Conservation (phyloP, 441 rosid species). For the Hura crepitans region DNA sequence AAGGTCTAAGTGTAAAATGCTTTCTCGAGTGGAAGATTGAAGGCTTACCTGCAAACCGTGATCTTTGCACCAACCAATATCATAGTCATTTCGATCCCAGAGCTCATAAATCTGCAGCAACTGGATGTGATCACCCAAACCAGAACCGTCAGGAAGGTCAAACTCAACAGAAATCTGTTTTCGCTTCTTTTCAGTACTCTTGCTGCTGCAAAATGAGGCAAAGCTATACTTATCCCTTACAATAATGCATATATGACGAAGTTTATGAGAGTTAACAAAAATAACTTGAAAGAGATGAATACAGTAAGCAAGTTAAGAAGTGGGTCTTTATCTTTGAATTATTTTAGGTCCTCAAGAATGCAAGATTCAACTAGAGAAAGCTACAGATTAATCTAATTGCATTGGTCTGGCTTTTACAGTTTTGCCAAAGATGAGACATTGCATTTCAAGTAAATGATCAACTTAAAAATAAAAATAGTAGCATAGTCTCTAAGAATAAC, state of each 20-base stretch:
- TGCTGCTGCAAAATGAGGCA: constrained; percentile 39
- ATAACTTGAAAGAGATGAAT: not conserved
- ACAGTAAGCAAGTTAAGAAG: not conserved
- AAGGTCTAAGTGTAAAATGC: not conserved
- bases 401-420: not conserved
- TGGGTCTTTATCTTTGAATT: not conserved
- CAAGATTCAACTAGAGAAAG: not conserved
- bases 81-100: constrained; percentile 68
- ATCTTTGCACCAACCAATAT: constrained; percentile 78
- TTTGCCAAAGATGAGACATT: constrained; percentile 3
- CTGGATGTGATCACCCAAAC: constrained; percentile 93
- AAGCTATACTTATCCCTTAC: not conserved
- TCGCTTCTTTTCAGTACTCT: constrained; percentile 68
- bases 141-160: constrained; percentile 90
- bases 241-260: not conserved
- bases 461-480: not conserved
- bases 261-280: not conserved
- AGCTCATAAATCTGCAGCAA: constrained; percentile 78
- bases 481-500: not conserved
- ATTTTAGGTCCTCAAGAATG: not conserved
- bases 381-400: not conserved
- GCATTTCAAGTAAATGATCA: not conserved
- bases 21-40: constrained; percentile 14
- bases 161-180: constrained; percentile 41
- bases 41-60: constrained; percentile 64